Conservation (phyloP, 2,329 filamentous ascomycete species). For the Diaporthe citri region DNA sequence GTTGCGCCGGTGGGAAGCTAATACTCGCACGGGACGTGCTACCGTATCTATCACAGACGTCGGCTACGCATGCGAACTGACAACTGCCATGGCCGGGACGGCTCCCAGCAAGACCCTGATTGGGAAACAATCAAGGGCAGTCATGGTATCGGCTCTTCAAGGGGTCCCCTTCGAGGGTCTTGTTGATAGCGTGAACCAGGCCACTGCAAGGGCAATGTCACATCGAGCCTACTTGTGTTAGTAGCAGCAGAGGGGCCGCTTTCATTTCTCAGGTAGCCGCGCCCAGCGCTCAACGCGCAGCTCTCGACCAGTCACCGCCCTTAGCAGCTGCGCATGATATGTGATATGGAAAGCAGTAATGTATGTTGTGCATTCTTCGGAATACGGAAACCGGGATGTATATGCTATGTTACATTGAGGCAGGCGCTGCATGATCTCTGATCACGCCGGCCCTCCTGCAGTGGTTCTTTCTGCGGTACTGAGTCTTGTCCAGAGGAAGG, state of each 20-base stretch:
- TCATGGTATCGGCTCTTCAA: not conserved
- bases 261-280: conserved; percentile 18
- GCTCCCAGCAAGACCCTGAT: not conserved
- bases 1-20: conserved; percentile 1
- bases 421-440: conserved; percentile 25
- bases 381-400: conserved; percentile 16
- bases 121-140: not conserved
- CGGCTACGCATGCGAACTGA: conserved; percentile 14
- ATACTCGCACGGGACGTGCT: conserved; percentile 7
- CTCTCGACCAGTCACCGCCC: conserved; percentile 8
- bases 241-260: not conserved
- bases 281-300: conserved; percentile 19
- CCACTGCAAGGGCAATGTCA: conserved; percentile 33
- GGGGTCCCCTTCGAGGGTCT: not conserved
- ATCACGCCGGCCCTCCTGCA: conserved; percentile 15
- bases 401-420: conserved; percentile 26
- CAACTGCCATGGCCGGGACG: not conserved
- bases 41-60: not conserved
- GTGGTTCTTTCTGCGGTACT: not conserved
- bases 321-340: not conserved
- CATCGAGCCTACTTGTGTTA: not conserved
- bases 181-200: conserved; percentile 15
- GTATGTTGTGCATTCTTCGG: conserved; percentile 33
- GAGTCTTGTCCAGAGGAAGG: not conserved
- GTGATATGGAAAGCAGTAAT: conserved; percentile 12